These are phyloP conservation scores for Candida verbasci DNA, from an alignment of 805 yeast species.

Conservation along the genomic window DNA sequence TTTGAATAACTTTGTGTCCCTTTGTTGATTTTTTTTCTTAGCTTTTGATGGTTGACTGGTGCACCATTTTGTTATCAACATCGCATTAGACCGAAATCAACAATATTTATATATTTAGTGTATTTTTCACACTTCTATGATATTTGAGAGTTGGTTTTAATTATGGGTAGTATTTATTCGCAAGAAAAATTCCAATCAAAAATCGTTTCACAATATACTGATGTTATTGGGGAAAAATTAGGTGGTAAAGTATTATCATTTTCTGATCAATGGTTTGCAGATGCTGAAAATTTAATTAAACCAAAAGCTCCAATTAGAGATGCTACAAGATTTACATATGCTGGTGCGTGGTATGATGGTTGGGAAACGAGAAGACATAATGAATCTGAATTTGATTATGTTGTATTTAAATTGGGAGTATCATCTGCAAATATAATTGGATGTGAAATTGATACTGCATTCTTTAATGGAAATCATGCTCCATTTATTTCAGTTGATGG, in stretches of 20 bases:
- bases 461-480: slow-evolving; percentile 93
- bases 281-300: slow-evolving; percentile 79
- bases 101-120: too few relatives aligned
- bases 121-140: slow-evolving; percentile 1
- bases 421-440: slow-evolving; percentile 74
- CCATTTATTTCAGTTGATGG: slow-evolving; percentile 87
- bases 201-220: slow-evolving; percentile 54
- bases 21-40: neutral
- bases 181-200: slow-evolving; percentile 40
- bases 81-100: too few relatives aligned
- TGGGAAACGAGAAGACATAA: slow-evolving; percentile 98
- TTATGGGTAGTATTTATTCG: slow-evolving; percentile 14
- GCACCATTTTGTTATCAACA: neutral
- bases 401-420: slow-evolving; percentile 77
- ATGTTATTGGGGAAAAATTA: slow-evolving; percentile 78
- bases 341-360: slow-evolving; percentile 98
- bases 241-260: slow-evolving; percentile 70
- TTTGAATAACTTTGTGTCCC: too few relatives aligned
- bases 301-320: slow-evolving; percentile 80
- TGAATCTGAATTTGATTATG: slow-evolving; percentile 82
- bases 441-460: slow-evolving; percentile 89
- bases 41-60: neutral
- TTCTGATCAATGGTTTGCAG: slow-evolving; percentile 96
- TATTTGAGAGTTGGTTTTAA: too few relatives aligned
- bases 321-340: slow-evolving; percentile 68